Conservation (phyloP, 768 basidiomycete species). For the Serendipita sp. region DNA sequence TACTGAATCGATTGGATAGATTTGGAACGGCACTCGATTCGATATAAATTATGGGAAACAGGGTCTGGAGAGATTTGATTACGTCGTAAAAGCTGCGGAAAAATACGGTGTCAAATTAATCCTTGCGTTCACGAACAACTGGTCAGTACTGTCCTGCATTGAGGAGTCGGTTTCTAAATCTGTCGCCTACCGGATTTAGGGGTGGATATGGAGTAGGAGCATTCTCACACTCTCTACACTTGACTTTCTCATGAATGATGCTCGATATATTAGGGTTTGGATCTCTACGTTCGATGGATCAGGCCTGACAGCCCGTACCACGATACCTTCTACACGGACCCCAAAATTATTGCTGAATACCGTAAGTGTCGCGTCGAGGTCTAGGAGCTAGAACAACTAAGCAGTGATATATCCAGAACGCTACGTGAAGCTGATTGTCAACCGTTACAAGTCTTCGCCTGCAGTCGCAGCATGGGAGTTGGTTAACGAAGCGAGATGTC, state of each 20-base stretch:
- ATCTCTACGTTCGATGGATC: slow-evolving; percentile 21
- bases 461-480: slow-evolving; percentile 12
- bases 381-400: background rate
- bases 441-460: slow-evolving; percentile 11
- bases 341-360: slow-evolving; percentile 18
- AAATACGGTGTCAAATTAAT: slow-evolving; percentile 16
- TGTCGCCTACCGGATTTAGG: slow-evolving; percentile 20
- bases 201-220: slow-evolving; percentile 37
- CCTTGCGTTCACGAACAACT: slow-evolving; percentile 18
- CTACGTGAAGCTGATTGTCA: slow-evolving; percentile 10
- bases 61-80: slow-evolving; percentile 10
- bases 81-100: slow-evolving; percentile 6
- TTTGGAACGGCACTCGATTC: slow-evolving; percentile 7
- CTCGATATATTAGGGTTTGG: slow-evolving; percentile 20
- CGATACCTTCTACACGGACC: slow-evolving; percentile 21
- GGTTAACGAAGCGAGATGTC: slow-evolving; percentile 9
- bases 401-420: slow-evolving; percentile 25
- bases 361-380: slow-evolving; percentile 12
- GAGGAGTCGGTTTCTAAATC: background rate
- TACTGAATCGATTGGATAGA: too few relatives aligned
- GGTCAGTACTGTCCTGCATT: background rate
- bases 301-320: slow-evolving; percentile 16
- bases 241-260: background rate
- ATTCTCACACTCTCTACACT: background rate
- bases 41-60: slow-evolving; percentile 9